phyloP scores from a whole-genome alignment of 495 filamentous ascomycete genomes.

The Podospora pseudoanserina region DNA sequence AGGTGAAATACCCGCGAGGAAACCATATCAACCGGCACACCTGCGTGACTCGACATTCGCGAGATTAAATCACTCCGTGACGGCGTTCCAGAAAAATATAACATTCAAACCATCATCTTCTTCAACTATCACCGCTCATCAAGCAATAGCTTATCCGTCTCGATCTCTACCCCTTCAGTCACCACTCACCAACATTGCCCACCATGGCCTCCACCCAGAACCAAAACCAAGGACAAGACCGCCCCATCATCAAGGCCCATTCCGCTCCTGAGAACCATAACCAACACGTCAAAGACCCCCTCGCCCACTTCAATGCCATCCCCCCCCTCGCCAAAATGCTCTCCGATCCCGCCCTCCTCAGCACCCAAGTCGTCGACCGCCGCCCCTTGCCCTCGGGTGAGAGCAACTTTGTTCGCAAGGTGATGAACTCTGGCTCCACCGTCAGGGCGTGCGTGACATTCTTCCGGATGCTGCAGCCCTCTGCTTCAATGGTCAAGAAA shows the following conservation, averaged over 20 bases:
- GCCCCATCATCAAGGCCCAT: constrained; percentile 10
- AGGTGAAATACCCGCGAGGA: no score
- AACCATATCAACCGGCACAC: neutral
- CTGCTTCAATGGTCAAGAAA: neutral
- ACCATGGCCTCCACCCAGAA: constrained; percentile 7
- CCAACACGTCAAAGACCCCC: constrained; percentile 24
- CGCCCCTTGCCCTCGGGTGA: constrained; percentile 20
- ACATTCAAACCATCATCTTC: neutral
- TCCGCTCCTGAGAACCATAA: constrained; percentile 18
- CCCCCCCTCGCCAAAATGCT: constrained; percentile 23
- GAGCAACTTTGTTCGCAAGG: constrained; percentile 19
- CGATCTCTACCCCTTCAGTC: neutral
- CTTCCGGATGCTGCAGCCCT: constrained; percentile 10
- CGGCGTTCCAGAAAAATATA: neutral
- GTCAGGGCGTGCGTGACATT: constrained; percentile 26
- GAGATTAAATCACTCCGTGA: no score
- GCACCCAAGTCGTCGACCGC: constrained; percentile 21
- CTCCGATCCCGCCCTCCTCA: constrained; percentile 18
- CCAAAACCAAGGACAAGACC: neutral
- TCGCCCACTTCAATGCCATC: constrained; percentile 25
- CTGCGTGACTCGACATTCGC: neutral
- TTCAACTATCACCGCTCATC: neutral
- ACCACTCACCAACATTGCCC: neutral
- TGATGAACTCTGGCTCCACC: constrained; percentile 18
- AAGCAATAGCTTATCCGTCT: neutral